These are phyloP conservation scores for Chytridium lagenaria DNA, from an alignment of 371 early-diverging fungal genomes.

Conservation along the genomic window DNA sequence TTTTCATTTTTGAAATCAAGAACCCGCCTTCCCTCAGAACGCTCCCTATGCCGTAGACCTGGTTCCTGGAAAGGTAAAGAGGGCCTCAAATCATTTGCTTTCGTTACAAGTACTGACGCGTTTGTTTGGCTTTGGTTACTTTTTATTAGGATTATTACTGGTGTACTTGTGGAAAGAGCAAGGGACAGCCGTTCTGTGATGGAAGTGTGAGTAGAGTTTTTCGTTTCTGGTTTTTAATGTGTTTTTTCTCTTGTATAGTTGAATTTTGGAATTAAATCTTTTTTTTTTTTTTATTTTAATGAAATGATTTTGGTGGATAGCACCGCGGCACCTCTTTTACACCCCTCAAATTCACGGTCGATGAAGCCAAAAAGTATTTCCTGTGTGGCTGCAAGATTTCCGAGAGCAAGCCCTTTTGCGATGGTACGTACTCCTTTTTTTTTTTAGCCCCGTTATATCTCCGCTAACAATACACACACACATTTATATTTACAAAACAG, in stretches of 20 bases:
- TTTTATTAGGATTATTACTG: constrained; percentile 36
- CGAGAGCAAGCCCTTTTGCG: constrained; percentile 42
- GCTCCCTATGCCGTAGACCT: constrained; percentile 31
- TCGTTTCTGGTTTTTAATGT: constrained; percentile 4
- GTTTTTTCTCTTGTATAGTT: neutral
- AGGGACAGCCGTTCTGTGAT: constrained; percentile 46
- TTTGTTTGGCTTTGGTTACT: too few species aligned
- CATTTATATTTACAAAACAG: too few species aligned
- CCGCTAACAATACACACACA: too few species aligned
- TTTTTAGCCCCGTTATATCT: too few species aligned
- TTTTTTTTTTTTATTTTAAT: too few species aligned
- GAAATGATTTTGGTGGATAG: neutral
- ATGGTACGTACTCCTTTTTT: too few species aligned
- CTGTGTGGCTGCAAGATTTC: constrained; percentile 43
- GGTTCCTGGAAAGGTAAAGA: constrained; percentile 26
- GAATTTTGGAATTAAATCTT: neutral
- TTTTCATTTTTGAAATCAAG: neutral
- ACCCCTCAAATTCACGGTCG: constrained; percentile 41
- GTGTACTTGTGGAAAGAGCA: constrained; percentile 32
- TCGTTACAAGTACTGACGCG: too few species aligned
- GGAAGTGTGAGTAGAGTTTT: constrained; percentile 37
- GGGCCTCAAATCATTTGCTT: too few species aligned
- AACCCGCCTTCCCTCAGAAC: constrained; percentile 26
- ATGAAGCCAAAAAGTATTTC: constrained; percentile 41
- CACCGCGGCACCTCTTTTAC: constrained; percentile 38